Base-by-base conservation (phyloP, 139 green algal species). In the Diplosphaera chodatii region DNA sequence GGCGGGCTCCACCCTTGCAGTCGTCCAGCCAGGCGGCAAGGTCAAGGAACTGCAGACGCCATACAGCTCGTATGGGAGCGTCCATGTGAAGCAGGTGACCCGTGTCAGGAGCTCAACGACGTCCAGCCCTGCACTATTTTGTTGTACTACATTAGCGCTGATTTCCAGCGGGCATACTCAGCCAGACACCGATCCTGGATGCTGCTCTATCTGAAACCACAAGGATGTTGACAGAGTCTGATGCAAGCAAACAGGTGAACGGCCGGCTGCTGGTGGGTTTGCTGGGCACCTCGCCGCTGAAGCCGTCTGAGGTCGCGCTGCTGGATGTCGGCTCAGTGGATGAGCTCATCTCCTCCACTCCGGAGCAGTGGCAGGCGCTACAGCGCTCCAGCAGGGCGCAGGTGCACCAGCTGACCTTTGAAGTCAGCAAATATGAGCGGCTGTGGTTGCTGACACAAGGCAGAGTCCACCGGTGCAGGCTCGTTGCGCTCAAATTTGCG, bases 321-420 rank as follows among this genome's bases (percentile, higher is more conserved):
- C 71, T 85, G 68, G 70, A 85, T 37, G 80, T 76, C 16, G 10
- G 28, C 25, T 32, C 41, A 32, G 32, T 79, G 32, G 68, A 73
- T 27, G 80, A 40, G 20, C 75, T 86, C 66, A 21, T 73, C 16
- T 69, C 55, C 27, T 71, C 71, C 37, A 30, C 40, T 32, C 55
- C 77, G 2, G 41, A 56, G 10, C 71, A 86, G 40, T 86, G 77
- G 80, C 23, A 64, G n/a, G 40, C 66, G 18, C 55, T 86, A 28
- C 40, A 55, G 25, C 15, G 63, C 40, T 72, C 67, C 41, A 72
- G 67, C 67, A 65, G 33, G 5, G 48, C 37, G 2, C 28, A 72
- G 67, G 67, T 72, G 64, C 5, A 13, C 37, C 37, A 48, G 10
- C 6, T 48, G 37, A 48, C 37, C 37, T 48, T 48, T 20, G 37